Evolutionary conservation across 768 basidiomycete genomes (phyloP).

Genomic region (Pulveroboletus sp.): DNA sequence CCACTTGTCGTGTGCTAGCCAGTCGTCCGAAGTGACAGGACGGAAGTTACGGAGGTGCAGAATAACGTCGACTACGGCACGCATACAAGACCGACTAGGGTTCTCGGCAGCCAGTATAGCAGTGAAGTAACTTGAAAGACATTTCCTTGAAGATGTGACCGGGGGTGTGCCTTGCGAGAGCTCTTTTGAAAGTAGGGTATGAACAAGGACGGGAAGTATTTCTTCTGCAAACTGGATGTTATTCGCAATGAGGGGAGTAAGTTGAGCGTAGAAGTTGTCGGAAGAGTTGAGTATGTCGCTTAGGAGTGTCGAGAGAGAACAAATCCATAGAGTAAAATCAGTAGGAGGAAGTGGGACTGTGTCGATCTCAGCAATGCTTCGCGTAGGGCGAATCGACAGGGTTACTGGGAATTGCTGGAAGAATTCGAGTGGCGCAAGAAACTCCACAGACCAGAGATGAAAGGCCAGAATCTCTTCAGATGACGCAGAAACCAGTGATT

Average conservation of each 20-base stretch:
- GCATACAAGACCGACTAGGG: constrained; percentile 42
- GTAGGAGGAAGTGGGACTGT: constrained; percentile 36
- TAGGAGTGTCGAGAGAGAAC: constrained; percentile 51
- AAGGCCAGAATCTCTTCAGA: constrained; percentile 28
- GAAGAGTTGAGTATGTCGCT: constrained; percentile 50
- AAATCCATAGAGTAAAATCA: constrained; percentile 64
- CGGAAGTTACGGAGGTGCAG: constrained; percentile 75
- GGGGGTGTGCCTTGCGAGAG: constrained; percentile 6
- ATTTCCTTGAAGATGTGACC: constrained; percentile 9
- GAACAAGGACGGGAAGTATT: constrained; percentile 72
- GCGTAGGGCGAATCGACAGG: constrained; percentile 29
- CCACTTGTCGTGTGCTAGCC: constrained; percentile 72
- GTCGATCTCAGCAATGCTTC: constrained; percentile 37
- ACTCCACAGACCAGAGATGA: constrained; percentile 37
- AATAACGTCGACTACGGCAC: constrained; percentile 66
- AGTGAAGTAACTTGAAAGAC: constrained; percentile 23
- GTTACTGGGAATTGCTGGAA: constrained; percentile 44
- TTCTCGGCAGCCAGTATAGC: constrained; percentile 26
- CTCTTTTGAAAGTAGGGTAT: constrained; percentile 50
- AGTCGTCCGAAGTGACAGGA: constrained; percentile 36
- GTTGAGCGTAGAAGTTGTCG: constrained; percentile 65
- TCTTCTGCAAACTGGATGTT: constrained; percentile 59
- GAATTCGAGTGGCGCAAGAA: constrained; percentile 44
- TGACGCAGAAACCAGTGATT: constrained; percentile 46
- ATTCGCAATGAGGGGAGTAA: constrained; percentile 53